Evolutionary conservation across 2,329 filamentous ascomycete genomes (phyloP).

Genomic region (Fusarium scirpi): DNA sequence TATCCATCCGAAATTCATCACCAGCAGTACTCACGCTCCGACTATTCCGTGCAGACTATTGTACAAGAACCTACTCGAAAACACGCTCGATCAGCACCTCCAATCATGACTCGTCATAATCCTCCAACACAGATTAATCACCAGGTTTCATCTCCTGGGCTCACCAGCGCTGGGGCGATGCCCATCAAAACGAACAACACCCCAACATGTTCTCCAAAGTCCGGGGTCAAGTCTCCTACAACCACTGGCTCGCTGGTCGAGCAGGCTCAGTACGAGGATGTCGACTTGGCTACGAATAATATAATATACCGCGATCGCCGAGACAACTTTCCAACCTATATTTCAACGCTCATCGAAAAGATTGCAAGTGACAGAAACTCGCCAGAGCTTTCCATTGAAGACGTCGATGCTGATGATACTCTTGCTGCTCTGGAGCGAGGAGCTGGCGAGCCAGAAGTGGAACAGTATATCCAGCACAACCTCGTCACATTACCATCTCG

Average conservation of each 20-base stretch:
- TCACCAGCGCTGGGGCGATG: neutral
- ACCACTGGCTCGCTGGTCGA: slow-evolving; percentile 12
- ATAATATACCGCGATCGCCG: slow-evolving; percentile 7
- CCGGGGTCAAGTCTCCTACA: neutral
- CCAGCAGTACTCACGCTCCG: neutral
- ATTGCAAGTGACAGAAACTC: neutral
- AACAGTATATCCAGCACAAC: slow-evolving; percentile 5
- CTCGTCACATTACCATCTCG: neutral
- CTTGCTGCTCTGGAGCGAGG: slow-evolving; percentile 7
- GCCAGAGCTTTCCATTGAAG: neutral
- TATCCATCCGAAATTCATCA: slow-evolving; percentile 1
- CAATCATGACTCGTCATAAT: neutral
- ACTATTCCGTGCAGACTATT: neutral
- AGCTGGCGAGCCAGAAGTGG: neutral
- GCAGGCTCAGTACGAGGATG: neutral
- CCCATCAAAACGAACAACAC: no score
- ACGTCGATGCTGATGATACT: neutral
- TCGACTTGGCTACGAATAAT: slow-evolving; percentile 6
- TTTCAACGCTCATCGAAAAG: neutral
- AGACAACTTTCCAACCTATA: neutral
- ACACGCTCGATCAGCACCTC: slow-evolving; percentile 8
- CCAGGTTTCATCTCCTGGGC: neutral
- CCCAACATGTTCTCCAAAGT: no score
- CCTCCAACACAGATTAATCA: no score
- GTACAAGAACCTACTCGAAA: neutral